Conservation (phyloP, 768 basidiomycete species). For the Podaxis carcinomalis region DNA sequence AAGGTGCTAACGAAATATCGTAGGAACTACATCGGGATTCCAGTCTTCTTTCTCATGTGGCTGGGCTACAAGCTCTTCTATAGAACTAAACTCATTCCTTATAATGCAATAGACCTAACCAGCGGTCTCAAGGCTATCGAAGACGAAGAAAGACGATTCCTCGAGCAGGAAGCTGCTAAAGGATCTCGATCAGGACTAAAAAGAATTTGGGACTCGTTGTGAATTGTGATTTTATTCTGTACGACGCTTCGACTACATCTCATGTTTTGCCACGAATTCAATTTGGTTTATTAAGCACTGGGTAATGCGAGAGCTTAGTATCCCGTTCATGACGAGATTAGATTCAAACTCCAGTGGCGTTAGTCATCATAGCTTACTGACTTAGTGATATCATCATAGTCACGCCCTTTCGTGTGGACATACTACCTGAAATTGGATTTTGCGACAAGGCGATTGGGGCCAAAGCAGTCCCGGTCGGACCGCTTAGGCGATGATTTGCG, state of each 20-base stretch:
- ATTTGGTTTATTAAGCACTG: too few species aligned
- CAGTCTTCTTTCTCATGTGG: slow-evolving; percentile 37
- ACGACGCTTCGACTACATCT: background rate
- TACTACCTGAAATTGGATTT: background rate
- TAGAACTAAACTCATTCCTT: slow-evolving; percentile 33
- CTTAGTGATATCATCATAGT: background rate
- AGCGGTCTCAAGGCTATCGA: slow-evolving; percentile 57
- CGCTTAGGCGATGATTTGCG: background rate
- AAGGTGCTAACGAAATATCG: slow-evolving; percentile 5
- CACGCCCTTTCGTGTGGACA: background rate
- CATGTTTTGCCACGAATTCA: background rate
- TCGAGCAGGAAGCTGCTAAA: slow-evolving; percentile 37
- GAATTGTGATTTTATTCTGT: slow-evolving; percentile 7
- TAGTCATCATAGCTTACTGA: background rate
- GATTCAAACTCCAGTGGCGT: background rate
- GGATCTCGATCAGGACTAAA: slow-evolving; percentile 27
- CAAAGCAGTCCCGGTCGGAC: background rate
- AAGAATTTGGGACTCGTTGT: slow-evolving; percentile 37
- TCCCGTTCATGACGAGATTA: too few species aligned
- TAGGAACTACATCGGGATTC: slow-evolving; percentile 43
- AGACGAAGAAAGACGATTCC: slow-evolving; percentile 53
- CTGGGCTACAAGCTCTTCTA: slow-evolving; percentile 35
- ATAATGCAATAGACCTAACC: slow-evolving; percentile 54
- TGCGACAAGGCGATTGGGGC: background rate
- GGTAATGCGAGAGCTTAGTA: too few species aligned